Conservation (phyloP, 2,329 filamentous ascomycete genomes). For the Arthrobotrys sphaeroides region DNA sequence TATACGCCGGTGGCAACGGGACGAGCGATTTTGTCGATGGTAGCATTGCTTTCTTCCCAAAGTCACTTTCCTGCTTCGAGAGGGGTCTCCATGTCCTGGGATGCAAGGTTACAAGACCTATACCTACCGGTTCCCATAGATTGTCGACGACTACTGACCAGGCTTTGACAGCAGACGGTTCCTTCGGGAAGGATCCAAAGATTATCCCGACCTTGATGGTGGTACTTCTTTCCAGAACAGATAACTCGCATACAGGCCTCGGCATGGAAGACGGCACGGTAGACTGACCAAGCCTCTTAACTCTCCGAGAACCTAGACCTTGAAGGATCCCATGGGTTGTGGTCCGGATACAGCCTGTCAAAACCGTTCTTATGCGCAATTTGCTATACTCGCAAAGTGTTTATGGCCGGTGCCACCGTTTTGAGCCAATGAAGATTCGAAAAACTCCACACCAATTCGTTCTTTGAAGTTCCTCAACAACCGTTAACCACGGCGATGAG, state of each 20-base stretch:
- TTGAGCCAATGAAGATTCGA: conserved; percentile 49
- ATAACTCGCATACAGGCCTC: conserved; percentile 49
- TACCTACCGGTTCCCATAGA: conserved; percentile 43
- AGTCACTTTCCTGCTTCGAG: conserved; percentile 46
- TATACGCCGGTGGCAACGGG: conserved; percentile 41
- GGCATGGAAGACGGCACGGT: conserved; percentile 50
- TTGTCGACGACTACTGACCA: conserved; percentile 47
- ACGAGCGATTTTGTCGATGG: conserved; percentile 53
- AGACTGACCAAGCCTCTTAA: conserved; percentile 46
- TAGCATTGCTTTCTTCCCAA: conserved; percentile 6
- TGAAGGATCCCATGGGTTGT: conserved; percentile 38
- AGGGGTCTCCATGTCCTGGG: conserved; percentile 19
- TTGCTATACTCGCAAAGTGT: conserved; percentile 33
- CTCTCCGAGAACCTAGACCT: conserved; percentile 54
- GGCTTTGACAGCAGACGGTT: conserved; percentile 51
- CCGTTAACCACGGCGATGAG: conserved; percentile 27
- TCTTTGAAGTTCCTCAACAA: conserved; percentile 18
- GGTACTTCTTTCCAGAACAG: conserved; percentile 52
- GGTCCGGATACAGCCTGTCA: conserved; percentile 52
- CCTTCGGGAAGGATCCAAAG: conserved; percentile 54
- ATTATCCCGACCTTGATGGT: conserved; percentile 44
- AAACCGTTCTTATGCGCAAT: conserved; percentile 54
- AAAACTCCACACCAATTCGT: conserved; percentile 54
- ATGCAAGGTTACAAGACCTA: conserved; percentile 19
- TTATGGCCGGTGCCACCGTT: conserved; percentile 15